Conservation (phyloP, 2,329 filamentous ascomycete species). For the Ophiostoma angusticollis region DNA sequence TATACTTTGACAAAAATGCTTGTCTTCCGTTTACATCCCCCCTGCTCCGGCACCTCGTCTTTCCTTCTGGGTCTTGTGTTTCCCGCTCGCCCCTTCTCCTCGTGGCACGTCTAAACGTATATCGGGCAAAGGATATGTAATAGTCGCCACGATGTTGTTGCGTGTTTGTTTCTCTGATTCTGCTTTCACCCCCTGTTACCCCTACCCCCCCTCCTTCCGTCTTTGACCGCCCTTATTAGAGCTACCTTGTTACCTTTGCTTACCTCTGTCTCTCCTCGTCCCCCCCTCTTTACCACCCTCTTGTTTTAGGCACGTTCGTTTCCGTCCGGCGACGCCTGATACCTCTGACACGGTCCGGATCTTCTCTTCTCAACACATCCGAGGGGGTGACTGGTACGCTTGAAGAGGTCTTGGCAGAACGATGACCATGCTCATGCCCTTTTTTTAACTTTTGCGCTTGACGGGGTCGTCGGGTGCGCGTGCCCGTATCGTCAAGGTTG, state of each 20-base stretch:
- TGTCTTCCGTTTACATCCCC: too few species aligned
- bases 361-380: slow-evolving; percentile 25
- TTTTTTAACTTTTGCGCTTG: slow-evolving; percentile 2
- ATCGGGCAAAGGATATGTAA: too few species aligned
- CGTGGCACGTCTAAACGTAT: too few species aligned
- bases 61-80: too few species aligned
- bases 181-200: too few species aligned
- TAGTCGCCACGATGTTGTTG: too few species aligned
- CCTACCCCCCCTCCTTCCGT: background rate
- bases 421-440: slow-evolving; percentile 18
- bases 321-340: slow-evolving; percentile 20
- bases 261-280: background rate
- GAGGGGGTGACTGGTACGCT: slow-evolving; percentile 20
- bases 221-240: too few species aligned
- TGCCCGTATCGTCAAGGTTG: background rate
- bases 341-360: slow-evolving; percentile 28
- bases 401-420: slow-evolving; percentile 20
- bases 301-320: slow-evolving; percentile 22
- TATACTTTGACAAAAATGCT: too few species aligned
- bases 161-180: too few species aligned
- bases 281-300: slow-evolving; percentile 5
- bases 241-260: background rate
- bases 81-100: too few species aligned
- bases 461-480: background rate
- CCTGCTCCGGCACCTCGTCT: too few species aligned